phyloP scores from a whole-genome alignment of 2,329 filamentous ascomycete genomes.

The Neurospora sp. region DNA sequence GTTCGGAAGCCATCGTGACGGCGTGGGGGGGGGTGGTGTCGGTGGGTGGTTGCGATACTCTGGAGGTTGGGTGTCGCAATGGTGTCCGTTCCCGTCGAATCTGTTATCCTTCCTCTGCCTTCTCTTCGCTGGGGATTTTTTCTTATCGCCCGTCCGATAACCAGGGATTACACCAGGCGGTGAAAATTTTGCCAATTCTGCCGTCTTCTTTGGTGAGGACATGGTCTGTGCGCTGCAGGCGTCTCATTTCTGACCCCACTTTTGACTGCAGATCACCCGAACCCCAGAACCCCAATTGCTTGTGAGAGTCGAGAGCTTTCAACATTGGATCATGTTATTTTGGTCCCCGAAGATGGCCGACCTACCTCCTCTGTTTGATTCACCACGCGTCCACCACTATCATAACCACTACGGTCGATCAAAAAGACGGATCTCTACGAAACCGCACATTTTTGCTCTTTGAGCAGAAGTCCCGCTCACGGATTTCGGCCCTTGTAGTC shows the following conservation, averaged over 20 bases:
- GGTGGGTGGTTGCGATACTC: not conserved
- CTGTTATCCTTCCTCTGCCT: slow-evolving; percentile 1
- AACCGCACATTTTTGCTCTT: too few species aligned
- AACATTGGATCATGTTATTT: not conserved
- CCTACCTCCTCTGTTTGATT: not conserved
- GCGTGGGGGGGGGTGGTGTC: not conserved
- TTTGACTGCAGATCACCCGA: not conserved
- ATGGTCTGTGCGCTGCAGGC: not conserved
- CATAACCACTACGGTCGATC: not conserved
- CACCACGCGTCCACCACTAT: not conserved
- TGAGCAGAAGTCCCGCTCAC: not conserved
- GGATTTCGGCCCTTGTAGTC: not conserved
- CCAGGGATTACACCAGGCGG: not conserved
- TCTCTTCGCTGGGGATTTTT: slow-evolving; percentile 4
- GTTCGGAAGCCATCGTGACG: slow-evolving; percentile 21
- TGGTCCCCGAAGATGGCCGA: not conserved
- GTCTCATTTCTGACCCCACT: not conserved
- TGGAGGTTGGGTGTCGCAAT: not conserved
- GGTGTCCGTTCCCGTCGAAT: not conserved
- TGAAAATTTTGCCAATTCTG: slow-evolving; percentile 3
- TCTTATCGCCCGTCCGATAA: slow-evolving; percentile 1
- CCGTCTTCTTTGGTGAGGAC: not conserved
- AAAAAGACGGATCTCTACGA: not conserved
- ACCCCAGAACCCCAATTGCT: not conserved
- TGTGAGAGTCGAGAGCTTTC: not conserved